Conservation (phyloP, 2,329 filamentous ascomycete genomes). For the Cladophialophora bantiana region DNA sequence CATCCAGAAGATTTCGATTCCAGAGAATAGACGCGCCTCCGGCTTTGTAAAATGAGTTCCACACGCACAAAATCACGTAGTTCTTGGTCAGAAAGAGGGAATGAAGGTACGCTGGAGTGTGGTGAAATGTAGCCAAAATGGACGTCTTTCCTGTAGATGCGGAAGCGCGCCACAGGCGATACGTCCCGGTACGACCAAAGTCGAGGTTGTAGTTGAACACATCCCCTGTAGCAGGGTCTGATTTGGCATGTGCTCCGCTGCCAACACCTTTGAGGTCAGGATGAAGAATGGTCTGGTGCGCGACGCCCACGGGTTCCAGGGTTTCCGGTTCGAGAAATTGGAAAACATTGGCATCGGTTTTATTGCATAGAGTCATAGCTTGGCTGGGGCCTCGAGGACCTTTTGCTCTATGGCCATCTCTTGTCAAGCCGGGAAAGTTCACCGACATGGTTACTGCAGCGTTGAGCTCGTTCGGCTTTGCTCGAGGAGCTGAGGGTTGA, state of each 20-base stretch:
- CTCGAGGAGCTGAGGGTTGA: slow-evolving; percentile 40
- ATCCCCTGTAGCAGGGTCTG: slow-evolving; percentile 75
- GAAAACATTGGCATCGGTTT: slow-evolving; percentile 63
- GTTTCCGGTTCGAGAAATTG: slow-evolving; percentile 73
- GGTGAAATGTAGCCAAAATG: slow-evolving; percentile 71
- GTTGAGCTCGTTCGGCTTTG: slow-evolving; percentile 57
- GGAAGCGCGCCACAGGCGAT: slow-evolving; percentile 73
- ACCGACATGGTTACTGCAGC: slow-evolving; percentile 70
- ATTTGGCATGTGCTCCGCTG: slow-evolving; percentile 74
- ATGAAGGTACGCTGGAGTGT: slow-evolving; percentile 76
- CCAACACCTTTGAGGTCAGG: slow-evolving; percentile 71
- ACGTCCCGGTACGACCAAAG: slow-evolving; percentile 60
- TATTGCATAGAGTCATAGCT: slow-evolving; percentile 64
- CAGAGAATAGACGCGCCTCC: slow-evolving; percentile 68
- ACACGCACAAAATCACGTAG: slow-evolving; percentile 76
- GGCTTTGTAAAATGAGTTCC: slow-evolving; percentile 66
- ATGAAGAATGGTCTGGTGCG: slow-evolving; percentile 68
- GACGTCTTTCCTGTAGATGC: slow-evolving; percentile 69
- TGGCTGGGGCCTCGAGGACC: slow-evolving; percentile 36
- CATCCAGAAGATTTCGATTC: slow-evolving; percentile 71
- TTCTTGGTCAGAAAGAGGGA: slow-evolving; percentile 76
- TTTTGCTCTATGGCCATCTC: slow-evolving; percentile 35
- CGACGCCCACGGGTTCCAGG: slow-evolving; percentile 73
- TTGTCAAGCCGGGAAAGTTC: slow-evolving; percentile 66
- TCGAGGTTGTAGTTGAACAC: slow-evolving; percentile 83